Evolutionary conservation across 805 yeast genomes (phyloP).

Genomic region (Lipomyces orientalis): DNA sequence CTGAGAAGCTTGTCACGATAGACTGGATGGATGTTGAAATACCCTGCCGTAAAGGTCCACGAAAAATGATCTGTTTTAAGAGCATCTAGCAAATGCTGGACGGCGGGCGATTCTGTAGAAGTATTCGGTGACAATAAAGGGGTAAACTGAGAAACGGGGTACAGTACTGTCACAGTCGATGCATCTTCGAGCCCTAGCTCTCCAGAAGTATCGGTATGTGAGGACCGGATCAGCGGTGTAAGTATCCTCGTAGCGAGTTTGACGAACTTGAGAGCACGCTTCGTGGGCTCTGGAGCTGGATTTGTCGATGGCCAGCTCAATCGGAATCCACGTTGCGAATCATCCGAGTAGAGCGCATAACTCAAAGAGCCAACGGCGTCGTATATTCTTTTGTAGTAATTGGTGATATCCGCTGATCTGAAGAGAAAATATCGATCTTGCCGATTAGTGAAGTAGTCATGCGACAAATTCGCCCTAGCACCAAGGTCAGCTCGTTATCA

Average conservation of each 20-base stretch:
- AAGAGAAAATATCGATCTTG: constrained; percentile 91
- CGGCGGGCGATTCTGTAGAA: constrained; percentile 82
- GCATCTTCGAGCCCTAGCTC: background rate
- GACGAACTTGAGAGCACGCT: constrained; percentile 40
- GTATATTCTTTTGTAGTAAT: constrained; percentile 78
- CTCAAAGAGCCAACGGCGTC: constrained; percentile 70
- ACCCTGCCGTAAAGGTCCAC: constrained; percentile 96
- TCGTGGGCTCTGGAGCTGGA: constrained; percentile 65
- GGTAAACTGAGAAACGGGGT: constrained; percentile 89
- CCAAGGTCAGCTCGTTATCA: background rate
- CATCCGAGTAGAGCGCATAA: constrained; percentile 61
- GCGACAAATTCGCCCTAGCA: constrained; percentile 73
- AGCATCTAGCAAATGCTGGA: constrained; percentile 55
- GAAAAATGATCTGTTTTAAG: constrained; percentile 50
- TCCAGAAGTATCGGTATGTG: constrained; percentile 16
- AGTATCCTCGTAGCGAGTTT: constrained; percentile 57
- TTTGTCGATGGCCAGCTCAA: constrained; percentile 76
- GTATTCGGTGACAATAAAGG: constrained; percentile 71
- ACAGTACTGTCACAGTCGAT: constrained; percentile 65
- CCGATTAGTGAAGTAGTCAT: constrained; percentile 91
- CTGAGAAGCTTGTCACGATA: constrained; percentile 63
- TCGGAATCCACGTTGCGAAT: constrained; percentile 55
- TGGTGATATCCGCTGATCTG: constrained; percentile 60
- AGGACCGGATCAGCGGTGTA: constrained; percentile 61
- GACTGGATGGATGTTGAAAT: constrained; percentile 86